These are phyloP conservation scores for Phytopythium helicoides DNA, from an alignment of 352 stramenopile species.

Conservation along the genomic window DNA sequence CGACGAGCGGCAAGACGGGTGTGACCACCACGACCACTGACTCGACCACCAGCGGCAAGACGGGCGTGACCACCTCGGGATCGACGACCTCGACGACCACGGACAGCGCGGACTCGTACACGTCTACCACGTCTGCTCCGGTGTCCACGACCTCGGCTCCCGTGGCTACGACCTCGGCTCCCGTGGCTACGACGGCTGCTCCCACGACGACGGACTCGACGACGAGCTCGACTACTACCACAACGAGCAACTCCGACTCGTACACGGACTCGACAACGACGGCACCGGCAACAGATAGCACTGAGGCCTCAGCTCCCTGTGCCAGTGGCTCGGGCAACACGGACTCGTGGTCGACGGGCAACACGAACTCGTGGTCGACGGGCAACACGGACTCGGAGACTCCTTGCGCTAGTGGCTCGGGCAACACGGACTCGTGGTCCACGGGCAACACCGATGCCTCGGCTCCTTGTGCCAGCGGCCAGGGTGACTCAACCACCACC, in stretches of 20 bases:
- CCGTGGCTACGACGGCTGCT: not conserved
- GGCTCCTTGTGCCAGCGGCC: not conserved
- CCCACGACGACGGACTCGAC: not conserved
- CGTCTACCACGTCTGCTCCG: not conserved
- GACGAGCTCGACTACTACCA: too few species aligned
- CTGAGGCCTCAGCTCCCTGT: not conserved
- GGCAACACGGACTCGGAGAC: not conserved
- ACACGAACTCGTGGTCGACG: not conserved
- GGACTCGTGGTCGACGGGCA: too few species aligned
- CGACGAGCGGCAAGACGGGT: not conserved
- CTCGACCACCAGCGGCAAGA: constrained; percentile 9
- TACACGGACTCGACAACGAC: too few species aligned
- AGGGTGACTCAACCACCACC: not conserved
- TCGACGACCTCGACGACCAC: not conserved
- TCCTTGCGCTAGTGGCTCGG: not conserved
- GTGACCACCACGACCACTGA: not conserved
- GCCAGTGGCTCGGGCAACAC: constrained; percentile 2
- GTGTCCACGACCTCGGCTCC: too few species aligned
- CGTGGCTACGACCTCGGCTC: too few species aligned
- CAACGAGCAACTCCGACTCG: constrained; percentile 12
- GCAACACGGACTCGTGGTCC: constrained; percentile 3
- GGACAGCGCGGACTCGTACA: not conserved
- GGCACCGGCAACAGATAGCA: not conserved
- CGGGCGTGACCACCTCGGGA: too few species aligned
- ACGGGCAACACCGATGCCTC: not conserved